These are phyloP conservation scores for Plasmodium vivax DNA, from an alignment of 169 alveolate species.

Conservation along the genomic window DNA sequence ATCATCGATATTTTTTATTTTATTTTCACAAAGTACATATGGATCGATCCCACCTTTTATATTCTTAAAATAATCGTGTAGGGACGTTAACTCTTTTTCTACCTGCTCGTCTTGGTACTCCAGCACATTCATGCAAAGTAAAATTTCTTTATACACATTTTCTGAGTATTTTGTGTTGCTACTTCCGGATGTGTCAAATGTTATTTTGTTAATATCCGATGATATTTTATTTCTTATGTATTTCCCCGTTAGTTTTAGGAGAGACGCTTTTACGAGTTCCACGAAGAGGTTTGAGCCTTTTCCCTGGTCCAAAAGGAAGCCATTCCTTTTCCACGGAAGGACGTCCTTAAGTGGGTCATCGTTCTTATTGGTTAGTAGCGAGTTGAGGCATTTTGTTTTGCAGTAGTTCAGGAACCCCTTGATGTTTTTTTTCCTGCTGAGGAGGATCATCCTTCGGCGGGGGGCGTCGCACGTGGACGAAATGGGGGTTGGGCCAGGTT, in stretches of 20 bases:
- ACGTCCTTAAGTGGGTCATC: not conserved
- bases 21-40: constrained; percentile 48
- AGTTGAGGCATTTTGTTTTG: constrained; percentile 23
- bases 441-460: constrained; percentile 5
- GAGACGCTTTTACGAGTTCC: constrained; percentile 2
- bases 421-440: constrained; percentile 19
- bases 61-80: constrained; percentile 34
- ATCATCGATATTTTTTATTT: constrained; percentile 67
- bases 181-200: not conserved
- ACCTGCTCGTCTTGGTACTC: constrained; percentile 39
- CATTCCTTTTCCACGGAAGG: not conserved
- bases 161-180: constrained; percentile 1
- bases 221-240: not conserved
- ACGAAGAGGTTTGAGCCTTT: not conserved
- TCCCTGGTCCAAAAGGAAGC: not conserved
- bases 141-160: constrained; percentile 16
- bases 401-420: constrained; percentile 31
- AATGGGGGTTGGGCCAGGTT: not conserved
- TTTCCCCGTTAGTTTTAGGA: constrained; percentile 15
- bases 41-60: constrained; percentile 48
- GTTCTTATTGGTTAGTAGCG: constrained; percentile 19
- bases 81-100: constrained; percentile 20
- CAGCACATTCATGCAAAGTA: constrained; percentile 54
- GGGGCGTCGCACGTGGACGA: not conserved
- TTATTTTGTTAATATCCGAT: not conserved